Evolutionary conservation across 192 early-diverging fungal species (phyloP).

Genomic region (Linderina pennispora): DNA sequence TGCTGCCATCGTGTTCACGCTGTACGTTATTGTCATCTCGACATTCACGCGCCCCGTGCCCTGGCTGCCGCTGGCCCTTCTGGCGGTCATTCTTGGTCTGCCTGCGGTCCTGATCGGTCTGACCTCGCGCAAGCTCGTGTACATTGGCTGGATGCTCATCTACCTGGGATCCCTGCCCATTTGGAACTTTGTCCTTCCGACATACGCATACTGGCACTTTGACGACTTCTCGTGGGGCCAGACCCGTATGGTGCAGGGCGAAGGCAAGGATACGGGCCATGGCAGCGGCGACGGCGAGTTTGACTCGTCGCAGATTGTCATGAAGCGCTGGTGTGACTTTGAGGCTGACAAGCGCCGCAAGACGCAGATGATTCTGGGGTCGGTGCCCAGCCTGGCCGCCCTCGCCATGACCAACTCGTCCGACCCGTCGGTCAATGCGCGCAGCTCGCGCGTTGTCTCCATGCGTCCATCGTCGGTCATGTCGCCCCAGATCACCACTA

Average conservation of each 20-base stretch:
- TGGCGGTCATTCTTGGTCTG: slow-evolving; percentile 66
- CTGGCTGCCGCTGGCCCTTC: slow-evolving; percentile 59
- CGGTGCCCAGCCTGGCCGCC: slow-evolving; percentile 25
- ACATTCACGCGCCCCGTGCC: slow-evolving; percentile 50
- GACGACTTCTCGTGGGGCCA: slow-evolving; percentile 86
- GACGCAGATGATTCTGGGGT: slow-evolving; percentile 42
- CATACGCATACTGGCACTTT: slow-evolving; percentile 81
- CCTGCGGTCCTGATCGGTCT: slow-evolving; percentile 75
- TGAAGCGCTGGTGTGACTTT: slow-evolving; percentile 77
- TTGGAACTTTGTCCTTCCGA: slow-evolving; percentile 77
- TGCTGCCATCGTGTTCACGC: slow-evolving; percentile 81
- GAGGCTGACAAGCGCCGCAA: slow-evolving; percentile 50
- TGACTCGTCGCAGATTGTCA: slow-evolving; percentile 63
- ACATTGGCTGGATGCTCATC: slow-evolving; percentile 80
- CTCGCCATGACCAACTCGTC: slow-evolving; percentile 19
- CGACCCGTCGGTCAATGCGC: slow-evolving; percentile 9
- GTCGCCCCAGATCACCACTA: slow-evolving; percentile 1
- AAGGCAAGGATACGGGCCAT: slow-evolving; percentile 55
- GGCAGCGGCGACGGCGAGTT: slow-evolving; percentile 67
- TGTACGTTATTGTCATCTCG: slow-evolving; percentile 73
- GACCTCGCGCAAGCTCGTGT: slow-evolving; percentile 71
- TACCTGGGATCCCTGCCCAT: slow-evolving; percentile 65
- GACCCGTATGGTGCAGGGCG: slow-evolving; percentile 64
- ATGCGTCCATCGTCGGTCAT: slow-evolving; percentile 19
- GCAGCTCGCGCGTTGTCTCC: slow-evolving; percentile 23